Base-by-base conservation (phyloP, 2,329 filamentous ascomycete species). In the Fusarium sp. region DNA sequence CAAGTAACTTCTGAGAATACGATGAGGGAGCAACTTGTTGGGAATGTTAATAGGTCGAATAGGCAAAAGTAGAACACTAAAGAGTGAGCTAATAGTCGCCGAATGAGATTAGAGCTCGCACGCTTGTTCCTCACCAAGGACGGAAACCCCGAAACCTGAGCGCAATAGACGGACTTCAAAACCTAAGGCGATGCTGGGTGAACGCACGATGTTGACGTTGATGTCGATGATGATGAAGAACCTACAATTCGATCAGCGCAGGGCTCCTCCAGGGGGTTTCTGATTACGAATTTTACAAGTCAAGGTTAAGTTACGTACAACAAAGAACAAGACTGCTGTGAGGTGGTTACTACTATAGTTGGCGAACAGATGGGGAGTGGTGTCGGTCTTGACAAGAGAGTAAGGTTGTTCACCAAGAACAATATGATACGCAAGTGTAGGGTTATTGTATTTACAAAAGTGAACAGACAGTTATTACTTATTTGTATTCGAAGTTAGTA, bases 61-160 rank as follows among this genome's bases (percentile, higher is more conserved):
- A 36, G 34, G 17, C 14, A 42, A n/a, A 22, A 17, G 33, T 13
- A 5, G 5, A 26, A 31, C 22, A 13, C 42, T 1, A 6, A 13
- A 31, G 18, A 10, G 31, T 3, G 20, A 10, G 20, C 14, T 10
- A 6, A 5, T 7, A 28, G 17, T 22, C n/a, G 2, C 6, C 17
- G 46, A 53, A 40, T 9, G 18, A n/a, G 38, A 11, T 18, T 20
- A 9, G 3, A 18, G 10, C 38, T 20, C 8, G 7, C 17, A n/a
- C 18, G 36, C 8, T 9, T 20, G 20, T 40, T 11, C 6, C 8
- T 38, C 10, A 46, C 5, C 20, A 22, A 7, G 4, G 40, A 28
- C 53, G 53, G 55, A 18, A 15, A 17, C 11, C 18, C 62, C 62
- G 53, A 60, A 24, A 10, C 11, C 28, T 7, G 26, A 45, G 22